Evolutionary conservation across 441 rosid species (phyloP), one percentile per base, ranked within the genome.

Genomic region (Adansonia rubrostipa): DNA sequence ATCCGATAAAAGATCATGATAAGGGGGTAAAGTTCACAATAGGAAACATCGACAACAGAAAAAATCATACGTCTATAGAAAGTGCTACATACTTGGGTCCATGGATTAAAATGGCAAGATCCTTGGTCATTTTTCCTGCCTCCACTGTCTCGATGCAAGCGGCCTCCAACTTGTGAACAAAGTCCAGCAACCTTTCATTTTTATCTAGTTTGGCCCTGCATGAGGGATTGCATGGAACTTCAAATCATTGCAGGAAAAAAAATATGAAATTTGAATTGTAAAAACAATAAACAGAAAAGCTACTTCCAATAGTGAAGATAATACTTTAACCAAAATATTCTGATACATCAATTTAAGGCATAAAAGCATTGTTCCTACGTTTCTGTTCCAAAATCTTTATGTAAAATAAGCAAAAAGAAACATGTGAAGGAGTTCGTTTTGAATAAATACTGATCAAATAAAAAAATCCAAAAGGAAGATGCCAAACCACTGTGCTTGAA

Each of bases 121-220:
- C 99, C 88, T 96, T 96, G 33, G 99, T 96, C 97, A 93, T 93
- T 87, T 91, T 91, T 70, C 97, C 97, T 24, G 88, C 81, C 83
- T 96, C 99, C 65, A 93, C 97, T 9, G 94, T 87, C 82, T 85
- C 96, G 10, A 92, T 75, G 86, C 99, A 96, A 15, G 99, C 89
- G 0, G 89, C 81, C 89, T 96, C 98, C 74, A 94, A 81, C 89
- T 96, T 93, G 84, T 77, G 86, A 58, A 89, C 94, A 78, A 96
- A 96, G 86, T 90, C 91, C 81, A 89, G 77, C 81, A 96, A 81
- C 80, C 78, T 87, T 65, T 86, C 87, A 56, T 92, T 93, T 91
- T 82, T 88, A 84, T 96, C 99, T 70, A 94, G 88, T 82, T 96
- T 92, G 56, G 97, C 98, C 94, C 98, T 96, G 70, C 42, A 44